Evolutionary conservation across 345 rosid genomes (phyloP), one percentile per base, ranked within the genome.

Genomic region (Physaria fendleri): DNA sequence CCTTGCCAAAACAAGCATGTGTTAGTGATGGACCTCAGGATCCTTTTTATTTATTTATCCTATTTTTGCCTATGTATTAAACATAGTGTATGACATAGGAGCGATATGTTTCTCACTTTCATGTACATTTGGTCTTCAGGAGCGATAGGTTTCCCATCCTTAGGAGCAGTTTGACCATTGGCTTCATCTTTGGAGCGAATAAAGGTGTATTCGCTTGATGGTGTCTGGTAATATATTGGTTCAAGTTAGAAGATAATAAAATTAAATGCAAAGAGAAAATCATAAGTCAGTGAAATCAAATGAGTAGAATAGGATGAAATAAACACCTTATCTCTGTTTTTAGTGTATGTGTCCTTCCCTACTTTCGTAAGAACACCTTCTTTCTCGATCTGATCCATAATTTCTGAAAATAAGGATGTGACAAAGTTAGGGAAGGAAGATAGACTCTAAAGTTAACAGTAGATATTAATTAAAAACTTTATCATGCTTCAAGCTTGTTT

Each of bases 131-230:
- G 73, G 51, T 85, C 86, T 40, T 80, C 81, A 57, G 76, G 74
- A 56, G 42, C 67, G 2, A 78, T 74, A 74, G 75, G 25, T 76
- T 76, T 81, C 15, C 71, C 79, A 18, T 50, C 73, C 56, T 64
- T 56, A 30, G 51, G 54, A 62, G 66, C 37, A 35, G 18, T 61
- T 51, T 69, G 76, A 41, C 73, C 81, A 50, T 74, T 83, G 56
- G 27, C 64, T 75, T 93, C 97, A 63, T 85, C 95, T 76, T 93
- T 93, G 65, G n/a, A n/a, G n/a, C n/a, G n/a, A n/a, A 90, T 92
- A 69, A 59, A 22, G 47, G 59, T 59, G 63, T 82, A 89, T 65
- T 85, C 83, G 20, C 73, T 81, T 16, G 69, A 74, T 32, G 75
- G 76, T 54, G 65, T 53, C 98, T 86, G 76, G 14, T n/a, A n/a